These are phyloP conservation scores for Aspergillus asperescens DNA, from an alignment of 495 filamentous ascomycete species.

Conservation along the genomic window DNA sequence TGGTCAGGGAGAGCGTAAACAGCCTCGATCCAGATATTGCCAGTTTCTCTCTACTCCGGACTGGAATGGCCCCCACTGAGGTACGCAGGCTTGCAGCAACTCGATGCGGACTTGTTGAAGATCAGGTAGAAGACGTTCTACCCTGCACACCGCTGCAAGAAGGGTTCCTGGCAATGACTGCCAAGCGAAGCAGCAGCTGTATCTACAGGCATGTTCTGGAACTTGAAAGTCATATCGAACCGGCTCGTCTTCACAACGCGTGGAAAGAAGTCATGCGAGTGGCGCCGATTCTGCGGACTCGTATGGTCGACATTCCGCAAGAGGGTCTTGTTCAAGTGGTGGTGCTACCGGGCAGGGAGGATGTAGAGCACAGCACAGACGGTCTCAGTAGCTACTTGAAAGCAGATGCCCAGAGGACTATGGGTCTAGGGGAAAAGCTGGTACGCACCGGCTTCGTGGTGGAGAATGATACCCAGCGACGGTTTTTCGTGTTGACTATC, in stretches of 20 bases:
- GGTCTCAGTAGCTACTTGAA: too few species aligned
- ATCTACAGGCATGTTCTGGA: too few species aligned
- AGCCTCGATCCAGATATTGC: not conserved
- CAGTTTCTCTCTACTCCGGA: not conserved
- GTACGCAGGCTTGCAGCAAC: not conserved
- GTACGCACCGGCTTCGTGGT: not conserved
- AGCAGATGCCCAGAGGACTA: not conserved
- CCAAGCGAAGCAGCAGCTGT: too few species aligned
- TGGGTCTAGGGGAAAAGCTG: not conserved
- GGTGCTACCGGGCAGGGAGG: too few species aligned
- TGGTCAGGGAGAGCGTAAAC: not conserved
- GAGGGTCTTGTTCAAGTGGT: too few species aligned
- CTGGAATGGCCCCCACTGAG: not conserved
- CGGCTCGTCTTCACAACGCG: not conserved
- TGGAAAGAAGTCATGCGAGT: not conserved
- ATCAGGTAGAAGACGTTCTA: not conserved
- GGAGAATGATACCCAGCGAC: not conserved
- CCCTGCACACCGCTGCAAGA: not conserved
- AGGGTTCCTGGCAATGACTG: not conserved
- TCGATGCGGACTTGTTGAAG: not conserved
- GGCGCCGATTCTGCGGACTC: not conserved
- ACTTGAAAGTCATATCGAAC: not conserved
- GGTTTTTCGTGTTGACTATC: conserved; percentile 37
- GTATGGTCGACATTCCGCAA: too few species aligned
- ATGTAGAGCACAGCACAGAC: too few species aligned